phyloP scores from a whole-genome alignment of 371 early-diverging fungal genomes.

The Mortierella sp. region DNA sequence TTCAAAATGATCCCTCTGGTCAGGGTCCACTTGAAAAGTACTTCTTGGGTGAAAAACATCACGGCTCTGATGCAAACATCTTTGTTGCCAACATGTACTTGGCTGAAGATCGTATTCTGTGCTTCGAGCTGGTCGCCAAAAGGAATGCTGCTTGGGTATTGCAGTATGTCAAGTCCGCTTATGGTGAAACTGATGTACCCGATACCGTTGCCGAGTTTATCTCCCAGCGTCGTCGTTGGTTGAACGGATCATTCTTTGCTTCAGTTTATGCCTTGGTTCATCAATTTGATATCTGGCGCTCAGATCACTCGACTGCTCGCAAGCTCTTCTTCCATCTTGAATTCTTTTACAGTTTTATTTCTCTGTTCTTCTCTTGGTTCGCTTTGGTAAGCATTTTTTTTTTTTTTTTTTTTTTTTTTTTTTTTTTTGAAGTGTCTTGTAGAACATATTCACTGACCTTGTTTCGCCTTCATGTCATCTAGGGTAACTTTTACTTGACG shows the following conservation, averaged over 20 bases:
- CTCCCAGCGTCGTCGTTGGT: constrained; percentile 90
- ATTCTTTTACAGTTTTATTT: constrained; percentile 73
- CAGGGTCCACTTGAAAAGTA: constrained; percentile 79
- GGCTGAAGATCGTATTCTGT: constrained; percentile 90
- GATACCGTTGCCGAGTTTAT: constrained; percentile 84
- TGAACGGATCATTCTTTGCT: constrained; percentile 88
- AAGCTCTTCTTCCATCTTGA: constrained; percentile 76
- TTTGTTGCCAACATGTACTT: constrained; percentile 82
- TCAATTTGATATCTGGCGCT: constrained; percentile 69
- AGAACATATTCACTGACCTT: neutral
- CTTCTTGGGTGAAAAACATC: constrained; percentile 84
- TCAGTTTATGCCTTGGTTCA: constrained; percentile 71
- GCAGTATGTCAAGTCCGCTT: constrained; percentile 73
- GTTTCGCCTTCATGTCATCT: neutral
- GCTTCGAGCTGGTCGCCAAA: constrained; percentile 88
- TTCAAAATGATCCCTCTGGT: constrained; percentile 73
- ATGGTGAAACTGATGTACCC: constrained; percentile 91
- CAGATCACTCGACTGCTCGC: constrained; percentile 70
- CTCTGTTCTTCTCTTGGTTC: constrained; percentile 82
- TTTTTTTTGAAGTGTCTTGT: neutral
- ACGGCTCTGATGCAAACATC: constrained; percentile 69
- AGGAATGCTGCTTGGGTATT: constrained; percentile 76
- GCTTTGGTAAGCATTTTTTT: constrained; percentile 64
- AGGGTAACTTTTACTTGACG: constrained; percentile 84
- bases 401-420: neutral